Evolutionary conservation across 1,284 basidiomycete genomes (phyloP), one percentile per base, ranked within the genome.

Genomic region (Pisolithus thermaeus): DNA sequence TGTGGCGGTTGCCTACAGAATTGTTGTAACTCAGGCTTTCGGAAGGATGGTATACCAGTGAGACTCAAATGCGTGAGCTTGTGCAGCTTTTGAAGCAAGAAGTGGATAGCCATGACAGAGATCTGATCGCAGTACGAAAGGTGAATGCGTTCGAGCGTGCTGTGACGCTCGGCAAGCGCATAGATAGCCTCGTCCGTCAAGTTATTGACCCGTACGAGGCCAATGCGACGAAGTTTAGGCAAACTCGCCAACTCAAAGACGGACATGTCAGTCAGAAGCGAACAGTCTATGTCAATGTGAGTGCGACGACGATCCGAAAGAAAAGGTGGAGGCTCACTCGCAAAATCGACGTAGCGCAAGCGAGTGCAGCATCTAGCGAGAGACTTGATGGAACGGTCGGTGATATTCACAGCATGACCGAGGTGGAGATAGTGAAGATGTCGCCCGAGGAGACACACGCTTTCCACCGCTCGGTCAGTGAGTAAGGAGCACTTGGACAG

Each of bases 71-170:
- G 97, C 3, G 92, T 97, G 36, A 99, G 75, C 57, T 92, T 90
- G 58, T 84, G 81, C 18, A 99, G 78, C 60, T 89, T 84, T 66
- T 92, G 87, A 46, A 99, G 78, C 37, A 99, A 79, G 70, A 88
- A 92, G 60, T 96, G 90, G 47, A 99, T 83, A 12, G 94, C 94
- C 67, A 87, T 81, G 56, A 98, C 90, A 4, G 89, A 84, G 55
- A 99, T 89, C 61, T 97, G 92, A 63, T 97, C 92, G 70, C 97
- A 99, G 68, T 98, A 99, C 1, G 93, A 97, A 23, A 99, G 75
- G 68, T 99, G 97, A 30, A 99, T 92, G 35, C 97, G 84, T 65
- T 99, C 97, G 22, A 99, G 78, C 2, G 92, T 91, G 37, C 83
- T 79, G 58, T 89, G 81, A 14, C 86, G 79, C 52, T 90, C 85